phyloP scores from a whole-genome alignment of 2,329 filamentous ascomycete genomes.

The Pseudocercospora macadamiae region DNA sequence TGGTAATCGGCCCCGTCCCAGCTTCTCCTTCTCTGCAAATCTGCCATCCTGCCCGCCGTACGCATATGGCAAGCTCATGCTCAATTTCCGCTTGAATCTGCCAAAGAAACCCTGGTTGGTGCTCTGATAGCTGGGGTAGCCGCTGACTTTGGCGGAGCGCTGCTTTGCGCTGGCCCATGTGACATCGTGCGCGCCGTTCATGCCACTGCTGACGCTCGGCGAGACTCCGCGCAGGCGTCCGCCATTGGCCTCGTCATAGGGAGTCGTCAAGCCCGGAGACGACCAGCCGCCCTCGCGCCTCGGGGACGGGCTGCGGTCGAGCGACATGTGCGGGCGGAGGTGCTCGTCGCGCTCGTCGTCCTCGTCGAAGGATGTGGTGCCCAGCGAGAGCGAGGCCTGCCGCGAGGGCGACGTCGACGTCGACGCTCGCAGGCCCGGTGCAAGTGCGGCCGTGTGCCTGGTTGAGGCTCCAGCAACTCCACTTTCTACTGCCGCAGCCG shows the following conservation, averaged over 20 bases:
- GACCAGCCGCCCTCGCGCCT: slow-evolving; percentile 83
- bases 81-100: slow-evolving; percentile 79
- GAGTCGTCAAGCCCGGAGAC: slow-evolving; percentile 74
- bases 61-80: slow-evolving; percentile 73
- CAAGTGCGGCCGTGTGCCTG: slow-evolving; percentile 11
- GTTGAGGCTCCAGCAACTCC: slow-evolving; percentile 5
- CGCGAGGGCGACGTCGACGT: slow-evolving; percentile 13
- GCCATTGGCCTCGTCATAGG: slow-evolving; percentile 46
- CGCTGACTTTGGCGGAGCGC: slow-evolving; percentile 70
- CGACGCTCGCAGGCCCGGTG: neutral
- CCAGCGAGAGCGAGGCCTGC: slow-evolving; percentile 20
- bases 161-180: slow-evolving; percentile 84
- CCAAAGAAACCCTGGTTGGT: slow-evolving; percentile 83
- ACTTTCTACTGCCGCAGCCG: slow-evolving; percentile 6
- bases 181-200: slow-evolving; percentile 52
- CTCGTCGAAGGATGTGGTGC: slow-evolving; percentile 29
- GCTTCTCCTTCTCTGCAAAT: slow-evolving; percentile 79
- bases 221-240: slow-evolving; percentile 68
- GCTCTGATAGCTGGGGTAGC: slow-evolving; percentile 78
- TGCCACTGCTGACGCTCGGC: slow-evolving; percentile 55
- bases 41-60: slow-evolving; percentile 47
- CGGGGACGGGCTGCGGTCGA: slow-evolving; percentile 86
- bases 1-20: slow-evolving; percentile 54
- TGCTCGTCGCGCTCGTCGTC: slow-evolving; percentile 25
- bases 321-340: slow-evolving; percentile 66